These are phyloP conservation scores for Fusarium tricinctum DNA, from an alignment of 2,329 filamentous ascomycete genomes.

Conservation along the genomic window DNA sequence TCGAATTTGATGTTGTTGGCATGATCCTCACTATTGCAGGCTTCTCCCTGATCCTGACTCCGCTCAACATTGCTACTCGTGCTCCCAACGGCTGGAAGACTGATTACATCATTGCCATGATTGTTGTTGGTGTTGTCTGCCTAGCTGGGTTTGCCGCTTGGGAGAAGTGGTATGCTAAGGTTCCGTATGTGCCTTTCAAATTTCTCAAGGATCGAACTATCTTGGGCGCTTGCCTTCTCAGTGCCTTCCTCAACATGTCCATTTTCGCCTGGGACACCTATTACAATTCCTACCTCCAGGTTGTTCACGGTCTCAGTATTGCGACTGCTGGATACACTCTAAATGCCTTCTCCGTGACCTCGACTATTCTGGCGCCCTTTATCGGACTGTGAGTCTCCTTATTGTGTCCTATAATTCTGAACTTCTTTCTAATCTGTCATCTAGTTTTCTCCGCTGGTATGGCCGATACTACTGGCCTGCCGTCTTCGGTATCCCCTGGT, in stretches of 20 bases:
- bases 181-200: conserved; percentile 61
- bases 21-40: conserved; percentile 66
- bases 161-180: conserved; percentile 67
- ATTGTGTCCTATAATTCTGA: too few species aligned
- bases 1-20: conserved; percentile 60
- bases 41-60: conserved; percentile 70
- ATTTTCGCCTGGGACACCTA: conserved; percentile 61
- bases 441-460: conserved; percentile 61
- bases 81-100: conserved; percentile 62
- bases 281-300: conserved; percentile 65
- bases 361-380: conserved; percentile 61
- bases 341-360: conserved; percentile 64
- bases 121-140: conserved; percentile 66
- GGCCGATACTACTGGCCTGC: conserved; percentile 66
- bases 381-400: conserved; percentile 55
- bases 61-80: conserved; percentile 67
- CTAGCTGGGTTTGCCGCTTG: conserved; percentile 66
- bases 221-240: conserved; percentile 61
- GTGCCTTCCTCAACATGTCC: conserved; percentile 57
- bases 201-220: conserved; percentile 65
- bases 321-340: conserved; percentile 63
- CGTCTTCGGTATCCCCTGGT: conserved; percentile 65
- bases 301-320: conserved; percentile 63
- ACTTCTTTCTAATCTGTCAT: not conserved
- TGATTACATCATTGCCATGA: conserved; percentile 66